Conservation (phyloP, 495 filamentous ascomycete genomes). For the Trichoderma asperelloides region DNA sequence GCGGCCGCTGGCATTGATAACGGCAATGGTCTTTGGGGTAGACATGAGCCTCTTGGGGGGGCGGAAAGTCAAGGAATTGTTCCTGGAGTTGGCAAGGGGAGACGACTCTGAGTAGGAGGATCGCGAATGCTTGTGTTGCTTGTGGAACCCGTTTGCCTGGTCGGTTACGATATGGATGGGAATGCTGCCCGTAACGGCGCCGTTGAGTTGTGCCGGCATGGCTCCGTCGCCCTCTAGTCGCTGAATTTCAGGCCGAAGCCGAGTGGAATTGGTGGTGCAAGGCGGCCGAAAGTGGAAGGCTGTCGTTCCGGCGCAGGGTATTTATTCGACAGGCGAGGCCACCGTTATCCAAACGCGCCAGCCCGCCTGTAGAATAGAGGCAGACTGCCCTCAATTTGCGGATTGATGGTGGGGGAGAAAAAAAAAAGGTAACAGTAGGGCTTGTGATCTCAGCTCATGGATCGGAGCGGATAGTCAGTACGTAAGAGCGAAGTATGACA, state of each 20-base stretch:
- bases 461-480: not conserved
- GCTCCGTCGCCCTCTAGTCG: constrained; percentile 13
- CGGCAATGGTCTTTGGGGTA: constrained; percentile 70
- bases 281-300: not conserved
- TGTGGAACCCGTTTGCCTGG: constrained; percentile 23
- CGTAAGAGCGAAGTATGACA: constrained; percentile 2
- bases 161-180: constrained; percentile 23
- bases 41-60: constrained; percentile 43
- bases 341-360: constrained; percentile 4
- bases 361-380: constrained; percentile 3
- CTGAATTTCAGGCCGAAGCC: constrained; percentile 30
- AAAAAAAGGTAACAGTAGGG: not conserved
- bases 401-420: not conserved
- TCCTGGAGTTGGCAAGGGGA: constrained; percentile 35
- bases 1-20: constrained; percentile 86
- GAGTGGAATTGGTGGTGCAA: constrained; percentile 22
- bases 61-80: constrained; percentile 40
- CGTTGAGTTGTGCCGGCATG: constrained; percentile 14
- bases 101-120: constrained; percentile 44
- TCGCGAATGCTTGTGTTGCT: constrained; percentile 42
- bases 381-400: not conserved
- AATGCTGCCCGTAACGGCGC: not conserved
- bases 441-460: constrained; percentile 6
- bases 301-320: not conserved
- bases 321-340: constrained; percentile 7